Percentiles rank a stretch among this genome's conserved stretches.
phyloP scores from a whole-genome alignment of 2,329 filamentous ascomycete genomes.

The Colletotrichum somersetense region DNA sequence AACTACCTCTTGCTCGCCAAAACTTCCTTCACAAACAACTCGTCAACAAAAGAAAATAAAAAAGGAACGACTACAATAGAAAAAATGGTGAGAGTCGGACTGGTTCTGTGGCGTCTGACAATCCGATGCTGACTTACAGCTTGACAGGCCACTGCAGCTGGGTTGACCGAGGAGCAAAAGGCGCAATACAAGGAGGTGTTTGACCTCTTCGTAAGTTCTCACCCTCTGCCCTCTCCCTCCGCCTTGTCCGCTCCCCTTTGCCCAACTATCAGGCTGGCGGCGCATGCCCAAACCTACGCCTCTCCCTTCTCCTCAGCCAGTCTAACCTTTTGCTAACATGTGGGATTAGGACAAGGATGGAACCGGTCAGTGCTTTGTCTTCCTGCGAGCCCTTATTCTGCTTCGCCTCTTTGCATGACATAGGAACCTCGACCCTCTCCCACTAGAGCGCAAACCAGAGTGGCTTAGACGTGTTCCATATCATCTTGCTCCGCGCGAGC shows the following conservation, averaged over 20 bases:
- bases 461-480: conserved; percentile 35
- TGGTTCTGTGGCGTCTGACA: too few species aligned
- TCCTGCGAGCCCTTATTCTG: conserved; percentile 16
- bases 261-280: conserved; percentile 19
- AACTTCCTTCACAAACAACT: conserved; percentile 37
- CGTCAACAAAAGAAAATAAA: conserved; percentile 8
- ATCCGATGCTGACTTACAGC: neutral
- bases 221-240: conserved; percentile 12
- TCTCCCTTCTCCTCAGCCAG: conserved; percentile 29
- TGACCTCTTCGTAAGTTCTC: conserved; percentile 92
- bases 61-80: conserved; percentile 4
- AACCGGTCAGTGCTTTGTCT: conserved; percentile 75
- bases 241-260: neutral
- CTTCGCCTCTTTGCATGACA: conserved; percentile 6
- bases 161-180: conserved; percentile 96
- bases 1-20: conserved; percentile 36
- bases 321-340: conserved; percentile 38
- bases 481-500: conserved; percentile 19
- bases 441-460: neutral
- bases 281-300: conserved; percentile 8
- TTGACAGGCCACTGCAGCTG: conserved; percentile 28
- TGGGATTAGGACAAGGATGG: conserved; percentile 83
- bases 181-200: conserved; percentile 99
- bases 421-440: conserved; percentile 16
- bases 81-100: conserved; percentile 33